Percentiles rank a stretch among this genome's conserved stretches.
Evolutionary conservation across 768 basidiomycete species (phyloP).

Genomic region (Punctularia strigosozonata): DNA sequence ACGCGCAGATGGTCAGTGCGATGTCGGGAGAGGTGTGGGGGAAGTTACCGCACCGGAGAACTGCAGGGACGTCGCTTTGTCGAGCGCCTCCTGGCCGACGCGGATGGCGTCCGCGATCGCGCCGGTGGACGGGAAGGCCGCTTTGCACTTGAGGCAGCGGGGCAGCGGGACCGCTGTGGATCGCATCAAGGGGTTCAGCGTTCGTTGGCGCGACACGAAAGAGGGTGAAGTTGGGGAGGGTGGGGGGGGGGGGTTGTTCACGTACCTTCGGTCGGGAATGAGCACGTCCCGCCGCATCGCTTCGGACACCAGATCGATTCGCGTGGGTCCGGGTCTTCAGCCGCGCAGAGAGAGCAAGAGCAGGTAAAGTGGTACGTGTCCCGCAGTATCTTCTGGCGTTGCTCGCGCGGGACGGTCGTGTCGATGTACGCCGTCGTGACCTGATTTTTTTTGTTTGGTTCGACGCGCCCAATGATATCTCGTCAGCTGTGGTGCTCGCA

Average conservation of each 20-base stretch:
- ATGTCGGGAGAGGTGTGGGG: background rate
- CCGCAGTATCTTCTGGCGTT: constrained; percentile 43
- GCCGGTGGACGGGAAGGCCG: constrained; percentile 34
- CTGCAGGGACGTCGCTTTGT: constrained; percentile 58
- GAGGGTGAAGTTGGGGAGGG: background rate
- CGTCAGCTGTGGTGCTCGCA: background rate
- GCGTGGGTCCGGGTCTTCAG: constrained; percentile 39
- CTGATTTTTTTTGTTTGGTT: constrained; percentile 25
- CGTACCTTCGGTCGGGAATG: constrained; percentile 49
- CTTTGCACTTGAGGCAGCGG: constrained; percentile 45
- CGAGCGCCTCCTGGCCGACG: constrained; percentile 62
- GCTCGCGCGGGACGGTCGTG: constrained; percentile 49
- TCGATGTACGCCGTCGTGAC: constrained; percentile 81
- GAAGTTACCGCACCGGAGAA: constrained; percentile 31
- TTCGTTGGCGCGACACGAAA: background rate
- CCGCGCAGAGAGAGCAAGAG: constrained; percentile 45
- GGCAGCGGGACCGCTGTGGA: constrained; percentile 32
- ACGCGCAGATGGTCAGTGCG: background rate
- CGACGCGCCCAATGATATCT: background rate
- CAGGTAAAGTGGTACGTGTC: constrained; percentile 79
- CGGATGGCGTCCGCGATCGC: constrained; percentile 51
- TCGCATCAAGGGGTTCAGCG: background rate
- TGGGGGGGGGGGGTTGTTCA: background rate
- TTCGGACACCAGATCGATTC: constrained; percentile 61
- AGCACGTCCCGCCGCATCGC: constrained; percentile 52